Evolutionary conservation across 1,139 yeast genomes (phyloP), one percentile per base, ranked within the genome.

Genomic region (Saccharomyces hybrid): DNA sequence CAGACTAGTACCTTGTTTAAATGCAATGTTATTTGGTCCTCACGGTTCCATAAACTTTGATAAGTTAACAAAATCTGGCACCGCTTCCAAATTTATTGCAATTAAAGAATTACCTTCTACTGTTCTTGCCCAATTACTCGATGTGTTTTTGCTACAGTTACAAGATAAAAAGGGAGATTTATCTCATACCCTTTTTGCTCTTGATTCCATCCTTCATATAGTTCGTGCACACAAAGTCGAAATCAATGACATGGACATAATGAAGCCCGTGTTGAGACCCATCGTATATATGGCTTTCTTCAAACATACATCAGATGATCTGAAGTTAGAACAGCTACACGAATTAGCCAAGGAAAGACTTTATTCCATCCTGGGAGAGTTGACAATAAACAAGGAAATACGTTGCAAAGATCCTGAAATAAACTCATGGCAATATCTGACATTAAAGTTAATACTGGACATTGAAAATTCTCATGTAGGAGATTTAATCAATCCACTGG

Each of bases 11-110:
- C 74, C 77, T 4, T 70, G 82, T 11, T 65, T 86, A 9, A 60
- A 72, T 14, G 71, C 77, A 7, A 66, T 88, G 13, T 65, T 84
- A 20, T 72, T 76, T 52, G 80, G 81, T 47, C 66, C 72, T 2
- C 69, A 70, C 50, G 87, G 88, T 8, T 82, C 87, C 4, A 75
- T 86, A 50, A 84, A 84, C 61, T 90, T 91, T 71, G 98, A 93
- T 69, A 77, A 80, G 57, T 69, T 87, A 32, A 86, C 96, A 4
- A 89, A 86, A 65, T 75, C 93, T 0, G 88, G 84, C 66, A 81
- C 90, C 0, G 73, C 82, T 13, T 84, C 82, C 52, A 70, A 73
- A n/a, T 71, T 88, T 23, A 57, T 81, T 57, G 52, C 73, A 58
- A 61, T 65, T 14, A 51, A 58, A 49, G 49, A 61, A 6, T 58